Conservation (phyloP, 768 basidiomycete species). For the Xerocomellus amylosporus region DNA sequence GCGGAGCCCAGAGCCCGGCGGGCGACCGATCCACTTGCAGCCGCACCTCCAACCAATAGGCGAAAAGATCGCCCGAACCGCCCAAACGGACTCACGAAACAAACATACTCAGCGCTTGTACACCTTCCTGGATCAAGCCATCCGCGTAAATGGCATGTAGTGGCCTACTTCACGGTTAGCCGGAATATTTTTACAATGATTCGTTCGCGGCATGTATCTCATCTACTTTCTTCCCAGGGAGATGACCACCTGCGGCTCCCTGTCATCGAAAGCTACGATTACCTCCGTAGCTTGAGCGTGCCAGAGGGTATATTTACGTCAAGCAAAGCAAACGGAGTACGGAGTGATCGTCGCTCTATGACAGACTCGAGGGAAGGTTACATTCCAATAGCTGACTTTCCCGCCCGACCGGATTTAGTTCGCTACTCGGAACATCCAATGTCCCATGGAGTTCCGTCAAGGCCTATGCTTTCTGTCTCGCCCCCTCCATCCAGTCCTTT, state of each 20-base stretch:
- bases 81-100: slow-evolving; percentile 79
- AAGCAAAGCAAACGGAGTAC: slow-evolving; percentile 49
- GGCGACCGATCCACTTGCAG: slow-evolving; percentile 58
- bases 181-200: slow-evolving; percentile 1
- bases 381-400: slow-evolving; percentile 1
- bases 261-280: slow-evolving; percentile 70
- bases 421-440: slow-evolving; percentile 8
- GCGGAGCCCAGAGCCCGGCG: slow-evolving; percentile 46
- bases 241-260: slow-evolving; percentile 69
- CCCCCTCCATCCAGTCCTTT: slow-evolving; percentile 11
- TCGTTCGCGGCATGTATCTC: background rate
- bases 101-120: slow-evolving; percentile 79
- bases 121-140: slow-evolving; percentile 56
- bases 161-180: slow-evolving; percentile 76
- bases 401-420: slow-evolving; percentile 4
- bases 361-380: slow-evolving; percentile 20
- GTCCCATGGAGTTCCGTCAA: slow-evolving; percentile 13
- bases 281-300: slow-evolving; percentile 63
- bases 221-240: slow-evolving; percentile 40
- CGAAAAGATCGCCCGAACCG: slow-evolving; percentile 78
- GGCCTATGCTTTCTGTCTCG: slow-evolving; percentile 15
- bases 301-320: slow-evolving; percentile 73
- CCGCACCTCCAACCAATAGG: slow-evolving; percentile 57
- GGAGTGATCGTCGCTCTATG: slow-evolving; percentile 23
- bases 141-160: slow-evolving; percentile 78